phyloP scores from a whole-genome alignment of 106 monocot genomes.

The Phalaenopsis aphrodite region DNA sequence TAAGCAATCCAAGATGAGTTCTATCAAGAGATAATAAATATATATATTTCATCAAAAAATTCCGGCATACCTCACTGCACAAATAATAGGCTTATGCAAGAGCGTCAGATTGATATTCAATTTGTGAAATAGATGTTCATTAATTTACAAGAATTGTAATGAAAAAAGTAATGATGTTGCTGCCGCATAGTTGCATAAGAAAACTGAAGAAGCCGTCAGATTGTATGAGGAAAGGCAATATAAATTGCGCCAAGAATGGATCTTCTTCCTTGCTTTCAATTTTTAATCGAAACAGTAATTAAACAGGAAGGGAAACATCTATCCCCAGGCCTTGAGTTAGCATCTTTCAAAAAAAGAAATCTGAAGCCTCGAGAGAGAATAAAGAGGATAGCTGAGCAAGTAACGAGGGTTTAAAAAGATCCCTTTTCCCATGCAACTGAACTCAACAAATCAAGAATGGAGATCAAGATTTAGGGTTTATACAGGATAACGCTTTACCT shows the following conservation, averaged over 20 bases:
- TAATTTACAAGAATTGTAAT: background rate
- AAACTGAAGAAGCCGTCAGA: background rate
- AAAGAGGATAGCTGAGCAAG: background rate
- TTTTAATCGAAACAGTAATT: background rate
- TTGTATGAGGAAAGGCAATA: background rate
- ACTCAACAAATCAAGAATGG: background rate
- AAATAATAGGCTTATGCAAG: background rate
- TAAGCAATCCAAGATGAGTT: background rate
- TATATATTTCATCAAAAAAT: background rate
- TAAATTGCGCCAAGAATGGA: background rate
- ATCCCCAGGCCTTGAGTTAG: background rate
- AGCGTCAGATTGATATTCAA: background rate
- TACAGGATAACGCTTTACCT: constrained; percentile 12
- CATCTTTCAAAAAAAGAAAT: background rate
- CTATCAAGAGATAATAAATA: background rate
- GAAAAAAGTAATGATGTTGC: background rate
- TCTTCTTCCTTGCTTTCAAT: background rate
- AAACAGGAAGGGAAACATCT: background rate
- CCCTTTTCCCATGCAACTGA: background rate
- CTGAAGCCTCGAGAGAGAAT: background rate
- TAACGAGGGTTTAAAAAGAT: background rate
- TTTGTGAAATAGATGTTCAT: background rate
- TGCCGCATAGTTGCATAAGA: background rate
- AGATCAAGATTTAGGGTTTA: background rate
- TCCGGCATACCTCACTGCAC: background rate